These are phyloP conservation scores for Pyrenochaeta sp. DNA, from an alignment of 2,329 filamentous ascomycete genomes.

Conservation along the genomic window DNA sequence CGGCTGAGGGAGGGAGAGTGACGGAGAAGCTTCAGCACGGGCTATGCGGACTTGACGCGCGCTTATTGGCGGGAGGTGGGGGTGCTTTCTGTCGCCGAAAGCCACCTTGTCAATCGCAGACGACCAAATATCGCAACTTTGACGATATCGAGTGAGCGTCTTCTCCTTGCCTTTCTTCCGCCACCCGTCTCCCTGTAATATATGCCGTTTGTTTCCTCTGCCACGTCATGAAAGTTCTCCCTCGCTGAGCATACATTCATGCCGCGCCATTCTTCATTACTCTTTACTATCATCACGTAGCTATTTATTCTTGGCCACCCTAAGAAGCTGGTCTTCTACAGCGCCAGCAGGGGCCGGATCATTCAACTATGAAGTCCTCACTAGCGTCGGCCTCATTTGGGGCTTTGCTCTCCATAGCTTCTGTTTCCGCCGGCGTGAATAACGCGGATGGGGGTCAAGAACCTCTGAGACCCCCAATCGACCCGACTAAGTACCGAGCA, in stretches of 20 bases:
- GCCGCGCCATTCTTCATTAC: background rate
- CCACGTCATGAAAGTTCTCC: conserved; percentile 21
- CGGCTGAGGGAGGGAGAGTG: background rate
- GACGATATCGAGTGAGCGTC: background rate
- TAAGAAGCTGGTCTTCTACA: background rate
- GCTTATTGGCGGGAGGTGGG: conserved; percentile 21
- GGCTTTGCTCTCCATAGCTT: conserved; percentile 12
- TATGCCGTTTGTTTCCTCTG: background rate
- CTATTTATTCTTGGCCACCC: background rate
- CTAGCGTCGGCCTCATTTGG: conserved; percentile 18
- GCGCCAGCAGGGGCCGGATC: background rate
- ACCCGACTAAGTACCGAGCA: conserved; percentile 46
- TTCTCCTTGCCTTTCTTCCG: background rate
- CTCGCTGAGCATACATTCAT: conserved; percentile 23
- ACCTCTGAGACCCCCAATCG: conserved; percentile 37
- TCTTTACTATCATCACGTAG: background rate
- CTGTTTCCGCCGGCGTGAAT: conserved; percentile 16
- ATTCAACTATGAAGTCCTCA: conserved; percentile 26
- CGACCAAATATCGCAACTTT: conserved; percentile 2
- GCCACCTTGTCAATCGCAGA: conserved; percentile 22
- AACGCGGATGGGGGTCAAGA: conserved; percentile 36
- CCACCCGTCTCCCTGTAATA: background rate
- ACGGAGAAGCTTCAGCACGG: conserved; percentile 16
- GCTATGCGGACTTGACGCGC: conserved; percentile 19
- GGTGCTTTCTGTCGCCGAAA: conserved; percentile 17